Evolutionary conservation across 2,329 filamentous ascomycete species (phyloP).

Genomic region (Madurella mycetomatis): DNA sequence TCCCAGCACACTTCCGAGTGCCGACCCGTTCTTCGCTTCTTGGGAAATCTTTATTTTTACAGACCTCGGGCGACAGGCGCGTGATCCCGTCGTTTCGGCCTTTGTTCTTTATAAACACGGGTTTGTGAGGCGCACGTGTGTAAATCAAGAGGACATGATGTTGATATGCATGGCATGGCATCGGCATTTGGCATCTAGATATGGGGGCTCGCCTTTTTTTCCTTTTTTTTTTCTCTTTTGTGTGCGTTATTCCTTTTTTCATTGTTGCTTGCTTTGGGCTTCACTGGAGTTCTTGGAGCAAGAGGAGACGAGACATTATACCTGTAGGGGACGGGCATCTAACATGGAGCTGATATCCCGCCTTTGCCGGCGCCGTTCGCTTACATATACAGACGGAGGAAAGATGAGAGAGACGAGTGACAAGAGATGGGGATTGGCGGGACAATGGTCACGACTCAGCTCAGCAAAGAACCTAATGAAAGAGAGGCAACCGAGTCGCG

Average conservation of each 20-base stretch:
- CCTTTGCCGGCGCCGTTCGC: conserved; percentile 40
- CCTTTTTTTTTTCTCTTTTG: conserved; percentile 28
- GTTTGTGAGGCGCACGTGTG: conserved; percentile 36
- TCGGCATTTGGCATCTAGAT: conserved; percentile 47
- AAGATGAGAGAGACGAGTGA: conserved; percentile 7
- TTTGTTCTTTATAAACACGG: conserved; percentile 27
- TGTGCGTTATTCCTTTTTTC: conserved; percentile 26
- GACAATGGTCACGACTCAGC: background rate
- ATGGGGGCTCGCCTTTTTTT: conserved; percentile 31
- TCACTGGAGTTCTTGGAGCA: conserved; percentile 45
- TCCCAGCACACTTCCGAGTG: conserved; percentile 2
- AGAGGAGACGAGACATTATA: conserved; percentile 26
- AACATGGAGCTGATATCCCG: conserved; percentile 28
- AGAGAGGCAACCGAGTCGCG: conserved; percentile 2
- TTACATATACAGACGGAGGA: conserved; percentile 33
- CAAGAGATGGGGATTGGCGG: background rate
- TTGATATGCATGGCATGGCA: conserved; percentile 47
- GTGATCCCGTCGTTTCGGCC: conserved; percentile 20
- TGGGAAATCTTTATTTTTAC: conserved; percentile 21
- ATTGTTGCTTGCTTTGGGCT: conserved; percentile 31
- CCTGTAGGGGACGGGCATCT: conserved; percentile 32
- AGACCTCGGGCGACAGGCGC: conserved; percentile 13
- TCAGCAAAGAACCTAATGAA: background rate
- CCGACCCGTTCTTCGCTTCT: conserved; percentile 24
- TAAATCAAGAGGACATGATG: conserved; percentile 47